Evolutionary conservation across 208 protist genomes (phyloP).

Genomic region (Trypanosoma grayi): DNA sequence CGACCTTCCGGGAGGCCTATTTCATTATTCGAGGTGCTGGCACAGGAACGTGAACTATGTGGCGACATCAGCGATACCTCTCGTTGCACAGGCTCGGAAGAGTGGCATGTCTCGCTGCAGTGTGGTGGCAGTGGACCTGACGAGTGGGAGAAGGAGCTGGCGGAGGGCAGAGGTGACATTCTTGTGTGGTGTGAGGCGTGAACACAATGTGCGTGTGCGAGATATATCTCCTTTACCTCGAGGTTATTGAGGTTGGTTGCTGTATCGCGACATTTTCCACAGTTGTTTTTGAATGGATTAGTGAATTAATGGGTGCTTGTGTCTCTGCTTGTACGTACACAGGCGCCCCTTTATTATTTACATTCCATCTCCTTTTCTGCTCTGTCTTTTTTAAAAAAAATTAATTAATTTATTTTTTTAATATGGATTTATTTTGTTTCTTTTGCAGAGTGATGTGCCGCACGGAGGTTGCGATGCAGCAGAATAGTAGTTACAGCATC

Average conservation of each 20-base stretch:
- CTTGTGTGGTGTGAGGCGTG: conserved; percentile 22
- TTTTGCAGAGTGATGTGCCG: not conserved
- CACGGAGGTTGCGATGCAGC: not conserved
- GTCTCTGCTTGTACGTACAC: no score
- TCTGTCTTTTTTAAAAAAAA: no score
- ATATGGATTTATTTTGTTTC: not conserved
- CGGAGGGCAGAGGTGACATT: conserved; percentile 17
- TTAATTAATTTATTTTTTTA: not conserved
- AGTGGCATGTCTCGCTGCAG: conserved; percentile 13
- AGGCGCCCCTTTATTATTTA: no score
- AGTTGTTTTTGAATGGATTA: not conserved
- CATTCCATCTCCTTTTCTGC: no score
- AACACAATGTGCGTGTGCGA: no score
- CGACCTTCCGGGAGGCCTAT: conserved; percentile 21
- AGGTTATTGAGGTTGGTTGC: not conserved
- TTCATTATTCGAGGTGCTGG: conserved; percentile 34
- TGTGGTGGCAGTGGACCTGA: not conserved
- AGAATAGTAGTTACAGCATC: not conserved
- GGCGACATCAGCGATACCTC: not conserved
- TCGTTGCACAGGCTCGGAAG: not conserved
- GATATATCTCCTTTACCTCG: no score
- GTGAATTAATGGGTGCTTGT: no score
- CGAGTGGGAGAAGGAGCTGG: conserved; percentile 21
- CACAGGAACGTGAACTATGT: conserved; percentile 27
- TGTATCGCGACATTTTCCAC: not conserved